Evolutionary conservation across 306 rosid species (phyloP).

Genomic region (Prunus fruticosa): DNA sequence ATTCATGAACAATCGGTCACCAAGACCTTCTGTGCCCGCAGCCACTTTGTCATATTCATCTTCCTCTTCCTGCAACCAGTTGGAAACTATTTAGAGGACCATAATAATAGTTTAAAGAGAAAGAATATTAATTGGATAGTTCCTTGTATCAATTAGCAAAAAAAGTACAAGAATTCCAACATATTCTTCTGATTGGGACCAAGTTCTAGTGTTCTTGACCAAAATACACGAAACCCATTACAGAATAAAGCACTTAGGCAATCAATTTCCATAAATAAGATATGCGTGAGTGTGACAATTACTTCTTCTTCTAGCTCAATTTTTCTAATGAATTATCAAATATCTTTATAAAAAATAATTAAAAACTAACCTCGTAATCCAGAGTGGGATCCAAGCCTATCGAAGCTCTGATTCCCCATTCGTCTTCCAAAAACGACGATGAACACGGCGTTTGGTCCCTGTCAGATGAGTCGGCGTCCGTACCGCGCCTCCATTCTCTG

Average conservation of each 20-base stretch:
- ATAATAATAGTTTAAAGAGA: not conserved
- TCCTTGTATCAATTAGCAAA: not conserved
- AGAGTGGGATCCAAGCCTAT: constrained; percentile 36
- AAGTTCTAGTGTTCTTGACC: not conserved
- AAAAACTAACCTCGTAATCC: constrained; percentile 26
- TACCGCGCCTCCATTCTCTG: constrained; percentile 28
- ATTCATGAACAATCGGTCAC: constrained; percentile 25
- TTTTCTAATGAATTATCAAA: not conserved
- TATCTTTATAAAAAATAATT: no score
- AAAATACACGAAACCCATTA: not conserved
- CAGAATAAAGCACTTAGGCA: not conserved
- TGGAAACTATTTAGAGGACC: not conserved
- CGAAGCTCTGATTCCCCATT: constrained; percentile 30
- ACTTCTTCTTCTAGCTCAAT: not conserved
- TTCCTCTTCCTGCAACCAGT: constrained; percentile 33
- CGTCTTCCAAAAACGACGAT: constrained; percentile 24
- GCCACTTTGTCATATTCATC: constrained; percentile 42
- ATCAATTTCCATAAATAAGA: not conserved
- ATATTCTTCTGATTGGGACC: not conserved
- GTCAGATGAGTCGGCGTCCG: constrained; percentile 15
- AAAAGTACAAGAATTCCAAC: not conserved
- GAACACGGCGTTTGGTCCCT: constrained; percentile 32
- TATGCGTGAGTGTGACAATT: not conserved
- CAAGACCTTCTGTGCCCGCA: constrained; percentile 16
- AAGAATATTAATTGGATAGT: not conserved